Evolutionary conservation across 2,329 filamentous ascomycete genomes (phyloP).

Genomic region (Amphichorda felina): DNA sequence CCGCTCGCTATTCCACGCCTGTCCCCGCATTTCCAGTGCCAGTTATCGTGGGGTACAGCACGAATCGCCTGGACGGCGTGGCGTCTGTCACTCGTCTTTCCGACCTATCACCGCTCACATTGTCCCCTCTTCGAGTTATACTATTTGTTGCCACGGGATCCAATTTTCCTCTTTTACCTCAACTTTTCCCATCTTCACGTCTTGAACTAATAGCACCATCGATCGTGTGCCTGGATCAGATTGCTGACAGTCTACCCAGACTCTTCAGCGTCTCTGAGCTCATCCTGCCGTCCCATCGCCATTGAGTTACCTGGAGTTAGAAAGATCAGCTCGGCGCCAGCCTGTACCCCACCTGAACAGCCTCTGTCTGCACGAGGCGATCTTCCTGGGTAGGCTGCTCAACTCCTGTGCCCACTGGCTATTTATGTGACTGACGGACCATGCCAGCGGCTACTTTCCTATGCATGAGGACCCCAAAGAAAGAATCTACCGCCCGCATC

Average conservation of each 20-base stretch:
- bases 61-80: not conserved
- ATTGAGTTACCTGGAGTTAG: slow-evolving; percentile 33
- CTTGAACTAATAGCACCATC: not conserved
- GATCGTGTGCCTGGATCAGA: not conserved
- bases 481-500: slow-evolving; percentile 36
- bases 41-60: not conserved
- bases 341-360: slow-evolving; percentile 28
- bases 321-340: slow-evolving; percentile 25
- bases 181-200: not conserved
- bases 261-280: slow-evolving; percentile 8
- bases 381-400: slow-evolving; percentile 41
- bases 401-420: not conserved
- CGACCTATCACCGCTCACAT: slow-evolving; percentile 1
- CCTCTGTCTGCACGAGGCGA: slow-evolving; percentile 47
- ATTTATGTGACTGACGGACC: not conserved
- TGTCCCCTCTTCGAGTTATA: not conserved
- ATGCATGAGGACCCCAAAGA: slow-evolving; percentile 41
- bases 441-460: slow-evolving; percentile 45
- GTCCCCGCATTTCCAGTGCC: not conserved
- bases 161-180: not conserved
- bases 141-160: not conserved
- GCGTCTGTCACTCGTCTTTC: not conserved
- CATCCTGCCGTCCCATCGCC: slow-evolving; percentile 34
- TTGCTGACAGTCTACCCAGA: slow-evolving; percentile 1
- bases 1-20: too few species aligned